phyloP scores from a whole-genome alignment of 2,329 filamentous ascomycete genomes.

The Cercospora beticola region DNA sequence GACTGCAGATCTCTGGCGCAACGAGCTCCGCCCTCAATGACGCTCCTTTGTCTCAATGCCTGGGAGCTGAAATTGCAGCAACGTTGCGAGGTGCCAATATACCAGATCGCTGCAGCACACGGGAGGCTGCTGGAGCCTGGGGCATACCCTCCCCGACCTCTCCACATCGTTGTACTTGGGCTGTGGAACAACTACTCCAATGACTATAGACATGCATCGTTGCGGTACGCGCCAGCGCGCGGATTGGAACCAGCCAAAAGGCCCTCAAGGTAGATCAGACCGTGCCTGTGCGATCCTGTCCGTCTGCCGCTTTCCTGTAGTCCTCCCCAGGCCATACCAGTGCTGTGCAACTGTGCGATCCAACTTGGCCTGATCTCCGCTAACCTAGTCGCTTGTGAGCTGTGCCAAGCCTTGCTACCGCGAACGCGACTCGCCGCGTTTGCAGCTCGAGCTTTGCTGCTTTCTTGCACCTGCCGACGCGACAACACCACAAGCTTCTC shows the following conservation, averaged over 20 bases:
- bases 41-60: not conserved
- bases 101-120: not conserved
- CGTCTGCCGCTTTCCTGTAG: not conserved
- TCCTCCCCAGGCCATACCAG: not conserved
- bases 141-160: not conserved
- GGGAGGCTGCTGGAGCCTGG: not conserved
- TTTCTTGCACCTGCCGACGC: not conserved
- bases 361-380: not conserved
- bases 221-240: not conserved
- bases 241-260: not conserved
- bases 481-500: not conserved
- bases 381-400: not conserved
- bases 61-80: not conserved
- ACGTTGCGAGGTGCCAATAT: not conserved
- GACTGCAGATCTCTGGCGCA: conserved; percentile 7
- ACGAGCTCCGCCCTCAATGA: not conserved
- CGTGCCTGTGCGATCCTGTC: not conserved
- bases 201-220: not conserved
- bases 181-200: not conserved
- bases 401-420: not conserved
- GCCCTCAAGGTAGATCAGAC: not conserved
- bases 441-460: not conserved
- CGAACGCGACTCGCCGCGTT: conserved; percentile 3
- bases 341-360: not conserved
- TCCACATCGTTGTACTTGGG: not conserved